These are phyloP conservation scores for Cicer pinnatifidum DNA, from an alignment of 306 rosid species.

Conservation along the genomic window DNA sequence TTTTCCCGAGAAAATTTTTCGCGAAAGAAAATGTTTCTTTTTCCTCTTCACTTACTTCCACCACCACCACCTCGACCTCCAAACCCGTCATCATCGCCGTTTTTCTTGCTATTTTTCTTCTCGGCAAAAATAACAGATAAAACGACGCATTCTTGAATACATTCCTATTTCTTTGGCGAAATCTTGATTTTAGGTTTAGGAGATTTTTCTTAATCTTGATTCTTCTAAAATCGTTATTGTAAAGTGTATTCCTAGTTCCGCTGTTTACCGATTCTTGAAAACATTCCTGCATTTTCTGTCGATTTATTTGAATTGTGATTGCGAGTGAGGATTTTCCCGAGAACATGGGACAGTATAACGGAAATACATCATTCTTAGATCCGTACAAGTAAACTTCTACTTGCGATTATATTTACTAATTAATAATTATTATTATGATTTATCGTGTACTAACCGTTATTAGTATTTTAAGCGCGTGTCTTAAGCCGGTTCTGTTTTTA, in stretches of 20 bases:
- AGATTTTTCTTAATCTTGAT: constrained; percentile 25
- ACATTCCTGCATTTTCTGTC: neutral
- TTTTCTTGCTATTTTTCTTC: neutral
- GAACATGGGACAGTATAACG: constrained; percentile 46
- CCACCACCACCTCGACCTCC: constrained; percentile 11
- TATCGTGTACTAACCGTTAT: constrained; percentile 27
- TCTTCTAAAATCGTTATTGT: neutral
- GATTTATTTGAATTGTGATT: neutral
- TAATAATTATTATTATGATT: neutral
- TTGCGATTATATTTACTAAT: neutral
- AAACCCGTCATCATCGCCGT: neutral
- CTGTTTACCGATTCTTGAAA: constrained; percentile 14
- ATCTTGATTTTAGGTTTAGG: constrained; percentile 37
- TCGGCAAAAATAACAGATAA: neutral
- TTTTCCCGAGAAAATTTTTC: constrained; percentile 36
- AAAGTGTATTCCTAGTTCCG: neutral
- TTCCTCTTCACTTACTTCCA: neutral
- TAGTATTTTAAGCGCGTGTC: neutral
- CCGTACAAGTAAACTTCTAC: constrained; percentile 46
- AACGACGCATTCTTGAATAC: neutral
- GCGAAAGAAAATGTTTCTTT: constrained; percentile 8
- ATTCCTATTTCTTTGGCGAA: constrained; percentile 34
- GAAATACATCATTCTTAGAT: constrained; percentile 27
- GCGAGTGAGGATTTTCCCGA: constrained; percentile 31
- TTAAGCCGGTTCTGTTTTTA: neutral